Percentiles rank a stretch among this genome's conserved stretches.
Conservation (phyloP, 2,329 filamentous ascomycete genomes). For the Claviceps citrina region DNA sequence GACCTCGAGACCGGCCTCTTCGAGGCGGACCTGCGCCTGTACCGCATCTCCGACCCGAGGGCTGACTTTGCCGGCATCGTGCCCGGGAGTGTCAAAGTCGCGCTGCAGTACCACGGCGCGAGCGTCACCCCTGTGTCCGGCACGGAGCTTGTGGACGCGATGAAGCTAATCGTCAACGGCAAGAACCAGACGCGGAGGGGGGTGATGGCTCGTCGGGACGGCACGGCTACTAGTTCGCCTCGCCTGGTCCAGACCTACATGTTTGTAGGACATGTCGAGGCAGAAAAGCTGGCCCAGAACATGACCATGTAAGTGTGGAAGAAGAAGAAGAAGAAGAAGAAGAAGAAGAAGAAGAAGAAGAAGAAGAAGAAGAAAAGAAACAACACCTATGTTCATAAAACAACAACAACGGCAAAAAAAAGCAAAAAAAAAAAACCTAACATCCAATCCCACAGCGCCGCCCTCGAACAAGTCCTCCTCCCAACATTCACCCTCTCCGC, state of each 20-base stretch:
- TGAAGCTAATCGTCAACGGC: conserved; percentile 9
- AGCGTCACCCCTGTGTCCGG: conserved; percentile 17
- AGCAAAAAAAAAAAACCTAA: no score
- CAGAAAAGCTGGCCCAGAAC: conserved; percentile 33
- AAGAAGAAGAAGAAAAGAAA: neutral
- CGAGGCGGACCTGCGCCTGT: conserved; percentile 62
- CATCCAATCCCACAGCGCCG: conserved; percentile 25
- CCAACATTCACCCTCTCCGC: conserved; percentile 53
- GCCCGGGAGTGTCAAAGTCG: conserved; percentile 37
- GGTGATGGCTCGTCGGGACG: conserved; percentile 5
- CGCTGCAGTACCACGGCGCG: conserved; percentile 38
- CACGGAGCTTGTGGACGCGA: conserved; percentile 12
- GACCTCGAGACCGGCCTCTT: conserved; percentile 55
- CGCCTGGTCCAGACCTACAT: conserved; percentile 45
- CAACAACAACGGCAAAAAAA: no score
- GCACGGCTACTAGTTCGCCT: conserved; percentile 17
- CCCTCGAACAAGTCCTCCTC: conserved; percentile 48
- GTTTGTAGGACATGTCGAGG: conserved; percentile 54
- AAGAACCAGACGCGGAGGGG: conserved; percentile 8
- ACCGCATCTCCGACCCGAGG: conserved; percentile 46
- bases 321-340: neutral
- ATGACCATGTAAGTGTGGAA: conserved; percentile 43
- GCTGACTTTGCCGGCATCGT: conserved; percentile 37
- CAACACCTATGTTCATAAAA: no score
- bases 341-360: neutral